These are phyloP conservation scores for Fragaria ananassa DNA, from an alignment of 306 rosid genomes.

Conservation along the genomic window DNA sequence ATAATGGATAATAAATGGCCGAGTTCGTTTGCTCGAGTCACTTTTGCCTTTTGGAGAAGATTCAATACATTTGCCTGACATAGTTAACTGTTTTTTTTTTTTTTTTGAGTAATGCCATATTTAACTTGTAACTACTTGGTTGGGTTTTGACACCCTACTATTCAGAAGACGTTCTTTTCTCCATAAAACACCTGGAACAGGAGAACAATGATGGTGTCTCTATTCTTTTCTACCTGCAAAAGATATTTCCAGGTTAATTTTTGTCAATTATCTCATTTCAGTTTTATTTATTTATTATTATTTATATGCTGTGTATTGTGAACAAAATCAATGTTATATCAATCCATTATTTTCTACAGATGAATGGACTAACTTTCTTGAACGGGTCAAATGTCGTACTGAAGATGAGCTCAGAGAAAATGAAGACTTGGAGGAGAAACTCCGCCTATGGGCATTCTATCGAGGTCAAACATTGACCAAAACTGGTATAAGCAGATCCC, in stretches of 20 bases:
- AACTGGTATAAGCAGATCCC: slow-evolving; percentile 55
- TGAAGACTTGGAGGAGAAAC: slow-evolving; percentile 58
- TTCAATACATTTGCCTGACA: not conserved
- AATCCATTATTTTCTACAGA: slow-evolving; percentile 46
- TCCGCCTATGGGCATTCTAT: slow-evolving; percentile 90
- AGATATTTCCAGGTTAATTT: slow-evolving; percentile 82
- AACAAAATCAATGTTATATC: slow-evolving; percentile 19
- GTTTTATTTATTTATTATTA: not conserved
- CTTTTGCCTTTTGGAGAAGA: not conserved
- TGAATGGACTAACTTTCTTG: slow-evolving; percentile 85
- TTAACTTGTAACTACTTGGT: slow-evolving; percentile 28
- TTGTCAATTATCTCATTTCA: slow-evolving; percentile 22
- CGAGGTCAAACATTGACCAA: slow-evolving; percentile 97
- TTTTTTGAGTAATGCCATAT: not conserved
- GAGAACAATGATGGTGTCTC: slow-evolving; percentile 92
- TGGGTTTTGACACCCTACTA: slow-evolving; percentile 83
- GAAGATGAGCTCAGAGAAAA: slow-evolving; percentile 55
- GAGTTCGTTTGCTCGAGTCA: not conserved
- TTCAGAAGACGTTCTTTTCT: slow-evolving; percentile 75
- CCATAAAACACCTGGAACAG: slow-evolving; percentile 50
- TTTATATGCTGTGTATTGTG: slow-evolving; percentile 8
- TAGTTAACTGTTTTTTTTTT: too few relatives aligned
- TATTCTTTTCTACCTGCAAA: slow-evolving; percentile 87
- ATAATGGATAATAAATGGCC: not conserved
- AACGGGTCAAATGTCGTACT: slow-evolving; percentile 49